Evolutionary conservation across 352 stramenopile species (phyloP).

Genomic region (Phytophthora vignae): DNA sequence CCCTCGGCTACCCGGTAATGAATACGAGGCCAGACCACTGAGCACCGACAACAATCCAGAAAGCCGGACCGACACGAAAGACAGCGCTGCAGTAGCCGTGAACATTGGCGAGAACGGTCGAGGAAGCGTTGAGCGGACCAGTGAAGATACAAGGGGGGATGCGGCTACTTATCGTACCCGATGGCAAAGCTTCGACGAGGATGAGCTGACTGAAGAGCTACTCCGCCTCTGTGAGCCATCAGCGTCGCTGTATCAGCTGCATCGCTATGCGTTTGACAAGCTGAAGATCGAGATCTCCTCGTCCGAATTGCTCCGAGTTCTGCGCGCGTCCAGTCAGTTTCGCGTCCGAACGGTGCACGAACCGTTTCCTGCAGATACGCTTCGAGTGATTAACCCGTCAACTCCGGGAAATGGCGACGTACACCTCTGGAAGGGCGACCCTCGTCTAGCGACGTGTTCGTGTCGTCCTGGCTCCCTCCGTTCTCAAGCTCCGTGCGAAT

Average conservation of each 20-base stretch:
- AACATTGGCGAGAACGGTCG: background rate
- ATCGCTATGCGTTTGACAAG: constrained; percentile 61
- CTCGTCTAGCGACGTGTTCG: constrained; percentile 48
- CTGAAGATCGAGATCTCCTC: constrained; percentile 53
- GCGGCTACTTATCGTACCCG: background rate
- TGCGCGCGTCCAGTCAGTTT: constrained; percentile 53
- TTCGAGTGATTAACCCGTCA: constrained; percentile 36
- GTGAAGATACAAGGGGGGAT: background rate
- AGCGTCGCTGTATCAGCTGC: constrained; percentile 66
- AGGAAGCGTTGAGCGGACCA: background rate
- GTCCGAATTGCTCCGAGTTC: constrained; percentile 49
- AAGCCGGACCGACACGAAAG: background rate
- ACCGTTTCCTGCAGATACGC: constrained; percentile 29
- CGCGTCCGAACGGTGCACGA: constrained; percentile 45
- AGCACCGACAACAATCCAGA: background rate
- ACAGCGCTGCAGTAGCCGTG: background rate
- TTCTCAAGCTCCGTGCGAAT: constrained; percentile 54
- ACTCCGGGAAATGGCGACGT: constrained; percentile 30
- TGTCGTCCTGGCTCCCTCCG: constrained; percentile 37
- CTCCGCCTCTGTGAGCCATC: constrained; percentile 54
- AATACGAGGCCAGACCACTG: background rate
- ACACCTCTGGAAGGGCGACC: constrained; percentile 42
- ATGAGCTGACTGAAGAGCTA: constrained; percentile 46
- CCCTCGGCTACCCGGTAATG: constrained; percentile 47
- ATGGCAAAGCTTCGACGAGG: constrained; percentile 36